phyloP scores from a whole-genome alignment of 2,329 filamentous ascomycete genomes.

The Eurotiales sp. region DNA sequence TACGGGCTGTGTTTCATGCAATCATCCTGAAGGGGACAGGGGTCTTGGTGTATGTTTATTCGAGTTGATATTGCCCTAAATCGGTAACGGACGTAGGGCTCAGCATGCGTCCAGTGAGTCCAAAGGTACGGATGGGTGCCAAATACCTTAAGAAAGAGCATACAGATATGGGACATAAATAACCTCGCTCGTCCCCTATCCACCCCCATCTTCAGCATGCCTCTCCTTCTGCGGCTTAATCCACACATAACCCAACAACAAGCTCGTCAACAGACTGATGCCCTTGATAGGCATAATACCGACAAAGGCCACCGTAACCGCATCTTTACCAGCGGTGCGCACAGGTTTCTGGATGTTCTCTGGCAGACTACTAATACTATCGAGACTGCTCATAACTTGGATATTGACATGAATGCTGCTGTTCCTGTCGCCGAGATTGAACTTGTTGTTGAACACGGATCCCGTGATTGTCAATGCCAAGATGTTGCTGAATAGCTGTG shows the following conservation, averaged over 20 bases:
- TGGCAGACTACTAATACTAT: slow-evolving; percentile 34
- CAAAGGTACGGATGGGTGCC: too few relatives aligned
- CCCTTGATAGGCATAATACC: slow-evolving; percentile 59
- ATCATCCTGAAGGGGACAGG: background rate
- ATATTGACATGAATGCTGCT: slow-evolving; percentile 23
- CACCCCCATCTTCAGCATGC: slow-evolving; percentile 5
- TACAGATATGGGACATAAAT: slow-evolving; percentile 29
- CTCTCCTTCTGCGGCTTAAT: slow-evolving; percentile 33
- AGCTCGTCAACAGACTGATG: slow-evolving; percentile 43
- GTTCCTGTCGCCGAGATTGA: slow-evolving; percentile 19
- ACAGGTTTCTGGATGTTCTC: slow-evolving; percentile 34
- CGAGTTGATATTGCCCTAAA: slow-evolving; percentile 23
- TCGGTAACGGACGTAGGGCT: too few relatives aligned
- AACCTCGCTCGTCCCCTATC: slow-evolving; percentile 26
- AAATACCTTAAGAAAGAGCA: slow-evolving; percentile 28
- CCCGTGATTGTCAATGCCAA: slow-evolving; percentile 65
- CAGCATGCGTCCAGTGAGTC: background rate
- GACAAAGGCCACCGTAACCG: slow-evolving; percentile 64
- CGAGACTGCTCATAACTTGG: slow-evolving; percentile 35
- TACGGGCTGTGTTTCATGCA: too few relatives aligned
- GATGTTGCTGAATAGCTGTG: slow-evolving; percentile 61
- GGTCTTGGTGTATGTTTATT: slow-evolving; percentile 17
- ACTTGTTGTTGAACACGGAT: slow-evolving; percentile 63
- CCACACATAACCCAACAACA: slow-evolving; percentile 51
- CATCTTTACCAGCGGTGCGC: slow-evolving; percentile 47